phyloP scores from a whole-genome alignment of 306 rosid genomes.

The Cyamopsis tetragonoloba region DNA sequence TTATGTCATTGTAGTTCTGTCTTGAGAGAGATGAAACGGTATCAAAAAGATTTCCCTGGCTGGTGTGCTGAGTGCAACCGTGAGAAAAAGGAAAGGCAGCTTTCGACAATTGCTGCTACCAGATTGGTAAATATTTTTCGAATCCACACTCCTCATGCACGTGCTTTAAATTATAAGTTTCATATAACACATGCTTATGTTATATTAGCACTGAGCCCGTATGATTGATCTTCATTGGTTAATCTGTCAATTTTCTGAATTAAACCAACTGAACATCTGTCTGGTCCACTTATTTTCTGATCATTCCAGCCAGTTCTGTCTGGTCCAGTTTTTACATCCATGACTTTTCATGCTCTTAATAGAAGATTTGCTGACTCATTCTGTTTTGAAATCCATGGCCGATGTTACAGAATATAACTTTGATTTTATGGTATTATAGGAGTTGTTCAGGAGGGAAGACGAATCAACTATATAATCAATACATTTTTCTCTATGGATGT shows the following conservation, averaged over 20 bases:
- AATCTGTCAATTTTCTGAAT: no score
- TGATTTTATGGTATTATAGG: conserved; percentile 28
- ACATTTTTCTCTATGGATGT: conserved; percentile 11
- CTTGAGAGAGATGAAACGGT: conserved; percentile 53
- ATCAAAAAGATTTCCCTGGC: conserved; percentile 49
- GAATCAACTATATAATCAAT: conserved; percentile 39
- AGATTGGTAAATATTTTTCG: conserved; percentile 35
- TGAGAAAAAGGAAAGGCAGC: conserved; percentile 45
- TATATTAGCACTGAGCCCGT: no score
- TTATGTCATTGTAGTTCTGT: conserved; percentile 43
- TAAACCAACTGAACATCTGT: no score
- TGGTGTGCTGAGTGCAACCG: conserved; percentile 62
- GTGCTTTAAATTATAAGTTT: neutral
- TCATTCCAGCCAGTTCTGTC: no score
- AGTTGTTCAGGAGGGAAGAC: conserved; percentile 36
- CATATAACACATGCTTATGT: neutral
- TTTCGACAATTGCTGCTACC: conserved; percentile 35
- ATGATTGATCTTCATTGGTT: no score
- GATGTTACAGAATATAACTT: conserved; percentile 17
- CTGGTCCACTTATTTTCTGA: no score
- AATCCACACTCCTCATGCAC: neutral
- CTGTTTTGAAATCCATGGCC: neutral
- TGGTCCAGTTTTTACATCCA: no score
- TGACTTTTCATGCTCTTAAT: neutral
- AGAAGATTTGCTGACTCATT: neutral